Conservation (phyloP, 768 basidiomycete genomes). For the Boletus reticuloceps region DNA sequence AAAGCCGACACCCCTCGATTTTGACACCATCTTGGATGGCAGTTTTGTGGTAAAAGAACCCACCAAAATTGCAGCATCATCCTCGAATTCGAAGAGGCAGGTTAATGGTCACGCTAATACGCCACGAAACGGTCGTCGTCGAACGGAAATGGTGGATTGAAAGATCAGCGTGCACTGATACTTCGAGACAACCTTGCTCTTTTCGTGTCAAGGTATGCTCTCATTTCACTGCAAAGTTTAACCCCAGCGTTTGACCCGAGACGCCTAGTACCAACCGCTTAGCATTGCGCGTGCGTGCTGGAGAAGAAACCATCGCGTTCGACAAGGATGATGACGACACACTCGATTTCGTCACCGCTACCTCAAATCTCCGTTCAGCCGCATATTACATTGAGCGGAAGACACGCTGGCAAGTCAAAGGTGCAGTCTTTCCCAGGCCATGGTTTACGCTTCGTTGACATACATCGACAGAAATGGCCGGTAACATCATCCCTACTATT, state of each 20-base stretch:
- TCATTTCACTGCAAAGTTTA: neutral
- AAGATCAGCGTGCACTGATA: no score
- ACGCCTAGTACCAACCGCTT: slow-evolving; percentile 71
- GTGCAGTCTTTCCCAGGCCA: slow-evolving; percentile 35
- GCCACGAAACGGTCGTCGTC: no score
- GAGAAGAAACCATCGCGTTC: slow-evolving; percentile 77
- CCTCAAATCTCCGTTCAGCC: slow-evolving; percentile 87
- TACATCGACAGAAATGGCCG: slow-evolving; percentile 81
- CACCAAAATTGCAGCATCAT: no score
- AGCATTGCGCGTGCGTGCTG: slow-evolving; percentile 61
- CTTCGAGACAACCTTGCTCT: no score
- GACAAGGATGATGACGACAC: slow-evolving; percentile 99
- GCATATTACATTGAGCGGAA: slow-evolving; percentile 88
- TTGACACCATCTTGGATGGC: no score
- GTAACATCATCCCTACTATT: slow-evolving; percentile 99
- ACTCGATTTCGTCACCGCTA: slow-evolving; percentile 93
- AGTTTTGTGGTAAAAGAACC: no score
- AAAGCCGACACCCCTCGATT: no score
- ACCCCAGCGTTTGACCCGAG: slow-evolving; percentile 4
- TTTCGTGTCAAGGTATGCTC: no score
- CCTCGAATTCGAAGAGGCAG: no score
- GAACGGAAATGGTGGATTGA: no score
- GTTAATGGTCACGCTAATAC: no score
- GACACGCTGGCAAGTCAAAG: slow-evolving; percentile 97
- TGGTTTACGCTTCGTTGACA: neutral